Evolutionary conservation across 1,139 yeast genomes (phyloP), one percentile per base, ranked within the genome.

Genomic region (Maudiozyma humilis): DNA sequence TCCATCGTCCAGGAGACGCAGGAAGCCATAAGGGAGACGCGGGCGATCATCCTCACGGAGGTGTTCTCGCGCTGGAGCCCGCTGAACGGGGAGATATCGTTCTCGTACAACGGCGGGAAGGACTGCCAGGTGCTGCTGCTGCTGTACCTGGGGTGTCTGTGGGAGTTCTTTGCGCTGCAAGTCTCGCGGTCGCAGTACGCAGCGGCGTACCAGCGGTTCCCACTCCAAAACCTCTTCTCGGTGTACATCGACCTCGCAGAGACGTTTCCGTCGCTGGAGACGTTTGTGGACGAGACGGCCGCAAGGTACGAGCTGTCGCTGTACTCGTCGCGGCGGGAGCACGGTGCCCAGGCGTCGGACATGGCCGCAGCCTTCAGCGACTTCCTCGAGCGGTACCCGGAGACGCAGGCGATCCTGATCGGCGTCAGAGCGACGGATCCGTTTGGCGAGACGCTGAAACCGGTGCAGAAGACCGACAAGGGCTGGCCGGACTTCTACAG

Each of bases 31-130:
- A 44, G 40, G 19, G 19, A 49, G 19, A 60, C 64, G 0, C 49
- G 55, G 30, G 25, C 40, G 12, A 43, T 52, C 39, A 44, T 63
- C 15, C 37, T 59, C 8, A 41, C 53, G 13, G 59, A 57, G 32
- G 55, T 61, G 4, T 56, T 63, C 39, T 44, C 54, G 1, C 49
- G 52, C 15, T 60, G 64, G 62, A 50, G 55, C 36, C 65, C 65
- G 1, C 46, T 54, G n/a, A 51, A 50, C 40, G 56, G 58, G 17
- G 61, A 57, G 19, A 57, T 58, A 12, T 57, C 65, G 2, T 59
- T 63, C 42, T 61, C 66, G 1, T 63, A 59, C 44, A 63, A 63
- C 42, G 67, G 67, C 16, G 67, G 67, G 4, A 63, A 63, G 44
- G 67, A 63, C 45, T 63, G 66, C 40, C 66, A 63, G 41, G 67